Evolutionary conservation across 192 early-diverging fungal genomes (phyloP), one percentile per base, ranked within the genome.

Genomic region (Coemansia sp.): DNA sequence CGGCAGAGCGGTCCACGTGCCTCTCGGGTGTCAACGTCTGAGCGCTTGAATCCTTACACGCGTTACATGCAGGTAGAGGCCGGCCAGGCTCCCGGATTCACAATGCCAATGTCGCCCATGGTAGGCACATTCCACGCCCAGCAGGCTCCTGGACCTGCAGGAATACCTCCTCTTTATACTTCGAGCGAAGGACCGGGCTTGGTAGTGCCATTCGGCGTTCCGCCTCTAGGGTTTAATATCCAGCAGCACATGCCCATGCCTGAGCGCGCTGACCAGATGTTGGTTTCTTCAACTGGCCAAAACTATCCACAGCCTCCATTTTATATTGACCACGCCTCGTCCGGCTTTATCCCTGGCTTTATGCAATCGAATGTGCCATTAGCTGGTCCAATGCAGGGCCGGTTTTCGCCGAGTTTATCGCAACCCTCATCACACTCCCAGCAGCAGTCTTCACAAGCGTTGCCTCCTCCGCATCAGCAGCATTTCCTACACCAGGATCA

Each of bases 31-130:
- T 57, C 78, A 14, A 68, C 56, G 22, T 46, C 62, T 1, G 78
- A 80, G 33, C 78, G 78, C 53, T 10, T 68, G 31, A 68, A 69
- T 52, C 78, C 78, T 23, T 80, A 80, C 63, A 46, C 54, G 22
- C 72, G 73, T 17, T 63, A 62, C 23, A 51, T 39, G 11, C 55
- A 36, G 3, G 31, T 56, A 10, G 78, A 68, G 2, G 39, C 57
- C n/a, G 64, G 30, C 39, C 53, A 46, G 1, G 46, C 74, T 25
- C 39, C 61, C 17, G 63, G 32, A 0, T 70, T 80, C 69, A 68
- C 60, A 3, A 54, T 80, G 59, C 61, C 71, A 19, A 46, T 63
- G 5, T 61, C 71, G 27, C 61, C 68, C 11, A 39, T 61, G 14
- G 29, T 30, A 14, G 32, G 32, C 8, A 46, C 68, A 5, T 67